Evolutionary conservation across 2,329 filamentous ascomycete genomes (phyloP).

Genomic region (Colletotrichum zoysiae): DNA sequence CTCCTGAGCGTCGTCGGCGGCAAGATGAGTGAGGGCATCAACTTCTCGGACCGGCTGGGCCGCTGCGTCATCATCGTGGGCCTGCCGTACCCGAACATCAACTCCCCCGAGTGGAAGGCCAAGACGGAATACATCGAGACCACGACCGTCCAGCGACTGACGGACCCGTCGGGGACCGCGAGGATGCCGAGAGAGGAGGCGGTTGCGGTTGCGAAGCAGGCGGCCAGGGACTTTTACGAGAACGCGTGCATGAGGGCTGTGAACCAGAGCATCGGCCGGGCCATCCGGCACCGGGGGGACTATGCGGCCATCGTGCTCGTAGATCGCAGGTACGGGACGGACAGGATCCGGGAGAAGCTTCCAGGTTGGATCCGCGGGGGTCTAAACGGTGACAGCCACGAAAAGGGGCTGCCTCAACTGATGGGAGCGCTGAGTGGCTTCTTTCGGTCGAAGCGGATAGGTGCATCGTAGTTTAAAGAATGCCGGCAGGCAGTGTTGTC

Average conservation of each 20-base stretch:
- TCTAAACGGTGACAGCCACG: constrained; percentile 64
- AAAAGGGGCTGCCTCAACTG: constrained; percentile 66
- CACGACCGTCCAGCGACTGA: constrained; percentile 58
- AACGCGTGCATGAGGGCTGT: constrained; percentile 97
- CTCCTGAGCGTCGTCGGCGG: constrained; percentile 93
- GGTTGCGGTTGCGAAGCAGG: constrained; percentile 60
- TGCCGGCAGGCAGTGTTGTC: too few species aligned
- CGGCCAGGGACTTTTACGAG: constrained; percentile 86
- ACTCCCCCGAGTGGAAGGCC: constrained; percentile 92
- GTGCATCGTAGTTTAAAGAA: constrained; percentile 42
- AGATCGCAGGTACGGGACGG: constrained; percentile 82
- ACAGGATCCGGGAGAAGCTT: constrained; percentile 81
- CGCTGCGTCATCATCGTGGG: constrained; percentile 93
- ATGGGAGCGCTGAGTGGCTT: constrained; percentile 71
- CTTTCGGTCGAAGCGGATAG: constrained; percentile 65
- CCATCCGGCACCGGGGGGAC: constrained; percentile 88
- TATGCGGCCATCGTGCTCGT: constrained; percentile 92
- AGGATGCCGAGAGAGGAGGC: constrained; percentile 48
- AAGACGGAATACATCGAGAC: constrained; percentile 88
- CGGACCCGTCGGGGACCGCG: constrained; percentile 44
- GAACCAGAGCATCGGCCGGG: constrained; percentile 95
- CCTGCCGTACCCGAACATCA: constrained; percentile 90
- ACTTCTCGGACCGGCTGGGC: constrained; percentile 92
- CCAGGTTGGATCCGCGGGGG: constrained; percentile 89
- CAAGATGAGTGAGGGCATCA: constrained; percentile 97